Evolutionary conservation across 352 stramenopile genomes (phyloP), one percentile per base, ranked within the genome.

Genomic region (Phytopythium mirpurense): DNA sequence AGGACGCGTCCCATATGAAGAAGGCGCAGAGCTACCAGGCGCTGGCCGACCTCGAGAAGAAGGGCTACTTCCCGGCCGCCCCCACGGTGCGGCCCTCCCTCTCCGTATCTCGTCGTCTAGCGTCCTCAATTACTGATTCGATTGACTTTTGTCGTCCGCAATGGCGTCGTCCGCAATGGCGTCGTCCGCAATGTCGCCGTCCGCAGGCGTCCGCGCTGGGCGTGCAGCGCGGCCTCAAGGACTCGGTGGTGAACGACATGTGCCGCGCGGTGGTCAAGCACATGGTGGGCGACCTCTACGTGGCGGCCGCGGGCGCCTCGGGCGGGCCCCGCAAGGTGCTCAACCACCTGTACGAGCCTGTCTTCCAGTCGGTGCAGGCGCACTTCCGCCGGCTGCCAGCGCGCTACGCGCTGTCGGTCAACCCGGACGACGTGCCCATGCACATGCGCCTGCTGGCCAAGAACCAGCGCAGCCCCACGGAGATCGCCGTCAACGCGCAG

Each of bases 181-280:
- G n/a, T n/a, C n/a, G n/a, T n/a, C n/a, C n/a, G n/a, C n/a, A n/a
- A n/a, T n/a, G n/a, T n/a, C n/a, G 23, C 9, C 18, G 42, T 34
- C 21, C 32, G 24, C 46, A 87, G 47, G 75, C 80, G 15, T 90
- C 83, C 9, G 81, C 83, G 5, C 67, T 86, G 19, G 83, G 83
- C n/a, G 78, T 92, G 12, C 83, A 93, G 54, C 72, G 83, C 36
- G 83, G 80, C 9, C 63, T 93, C 7, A 93, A 92, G 52, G 72
- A 93, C 63, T 93, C 83, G 51, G 83, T 93, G 34, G 78, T 93
- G 51, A 91, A 93, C 65, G 83, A 93, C 49, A 93, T 93, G 83
- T 93, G 83, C 56, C 78, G 78, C 36, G 83, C 83, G 0, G 83
- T 93, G 0, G 83, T 89, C 42, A 94, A 94, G 67, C 83, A 94